Conservation (phyloP, 2,329 filamentous ascomycete genomes). For the Sarocladium brachiariae region DNA sequence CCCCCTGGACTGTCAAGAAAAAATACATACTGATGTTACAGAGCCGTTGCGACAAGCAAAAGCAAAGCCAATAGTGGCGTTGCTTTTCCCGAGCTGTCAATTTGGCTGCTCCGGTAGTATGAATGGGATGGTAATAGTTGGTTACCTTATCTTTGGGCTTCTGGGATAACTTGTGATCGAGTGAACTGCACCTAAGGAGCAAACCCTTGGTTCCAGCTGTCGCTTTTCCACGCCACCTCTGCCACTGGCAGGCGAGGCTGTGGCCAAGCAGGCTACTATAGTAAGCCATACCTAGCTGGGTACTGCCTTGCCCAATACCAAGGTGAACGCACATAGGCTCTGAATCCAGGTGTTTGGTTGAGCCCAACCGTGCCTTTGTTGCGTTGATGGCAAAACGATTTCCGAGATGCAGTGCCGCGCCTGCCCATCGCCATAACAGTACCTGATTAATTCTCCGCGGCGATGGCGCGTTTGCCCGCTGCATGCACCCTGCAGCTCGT, state of each 20-base stretch:
- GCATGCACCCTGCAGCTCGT: conserved; percentile 7
- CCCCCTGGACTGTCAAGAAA: conserved; percentile 6
- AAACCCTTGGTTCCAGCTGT: not conserved
- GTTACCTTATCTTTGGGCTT: not conserved
- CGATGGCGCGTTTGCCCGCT: not conserved
- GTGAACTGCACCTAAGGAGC: not conserved
- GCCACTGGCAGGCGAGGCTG: not conserved
- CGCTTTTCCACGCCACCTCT: not conserved
- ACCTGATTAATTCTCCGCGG: conserved; percentile 7
- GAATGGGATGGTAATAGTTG: not conserved
- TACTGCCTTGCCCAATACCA: not conserved
- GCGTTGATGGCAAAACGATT: not conserved
- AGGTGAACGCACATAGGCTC: not conserved
- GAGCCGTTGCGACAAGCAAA: not conserved
- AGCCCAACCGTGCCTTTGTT: not conserved
- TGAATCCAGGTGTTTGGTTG: not conserved
- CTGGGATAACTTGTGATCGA: not conserved
- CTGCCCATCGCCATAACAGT: not conserved
- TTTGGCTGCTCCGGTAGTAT: not conserved
- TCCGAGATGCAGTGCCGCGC: conserved; percentile 1
- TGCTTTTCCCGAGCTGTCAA: conserved; percentile 8
- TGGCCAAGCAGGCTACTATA: not conserved
- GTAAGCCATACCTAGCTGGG: too few relatives aligned
- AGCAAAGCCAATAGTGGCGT: not conserved
- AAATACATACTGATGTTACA: too few relatives aligned